Conservation (phyloP, 768 basidiomycete genomes). For the Tulasnella sp. region DNA sequence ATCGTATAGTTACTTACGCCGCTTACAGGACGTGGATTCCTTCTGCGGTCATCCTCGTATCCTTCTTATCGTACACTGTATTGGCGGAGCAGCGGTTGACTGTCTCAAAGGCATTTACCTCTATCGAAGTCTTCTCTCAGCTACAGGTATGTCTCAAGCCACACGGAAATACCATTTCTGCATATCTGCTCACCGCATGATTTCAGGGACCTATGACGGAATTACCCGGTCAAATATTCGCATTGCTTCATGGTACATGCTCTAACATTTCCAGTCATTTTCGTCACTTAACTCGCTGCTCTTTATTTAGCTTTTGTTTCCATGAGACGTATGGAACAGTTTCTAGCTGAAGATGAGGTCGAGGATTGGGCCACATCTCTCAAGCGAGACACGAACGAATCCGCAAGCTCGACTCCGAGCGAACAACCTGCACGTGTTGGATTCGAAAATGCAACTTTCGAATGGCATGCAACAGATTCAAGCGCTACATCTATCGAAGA, state of each 20-base stretch:
- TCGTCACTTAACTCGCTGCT: neutral
- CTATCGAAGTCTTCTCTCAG: conserved; percentile 62
- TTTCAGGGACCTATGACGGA: conserved; percentile 42
- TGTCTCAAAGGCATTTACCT: conserved; percentile 69
- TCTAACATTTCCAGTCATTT: neutral
- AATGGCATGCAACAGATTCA: conserved; percentile 33
- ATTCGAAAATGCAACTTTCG: conserved; percentile 42
- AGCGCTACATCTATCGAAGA: neutral
- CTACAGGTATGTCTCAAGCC: conserved; percentile 30
- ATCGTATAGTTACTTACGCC: neutral
- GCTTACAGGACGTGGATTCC: conserved; percentile 58
- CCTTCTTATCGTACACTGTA: conserved; percentile 54
- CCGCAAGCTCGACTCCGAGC: conserved; percentile 9
- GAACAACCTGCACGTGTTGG: conserved; percentile 30
- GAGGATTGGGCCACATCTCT: conserved; percentile 65
- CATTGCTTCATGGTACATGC: conserved; percentile 43
- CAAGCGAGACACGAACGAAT: conserved; percentile 25
- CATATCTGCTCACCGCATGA: neutral
- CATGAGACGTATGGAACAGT: conserved; percentile 66
- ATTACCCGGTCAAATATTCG: conserved; percentile 50
- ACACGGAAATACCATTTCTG: neutral
- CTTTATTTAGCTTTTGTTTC: conserved; percentile 49
- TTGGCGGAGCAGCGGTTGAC: conserved; percentile 53
- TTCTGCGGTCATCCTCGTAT: conserved; percentile 48
- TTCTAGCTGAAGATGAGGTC: conserved; percentile 61